phyloP scores from a whole-genome alignment of 805 yeast species.

The Ogataea salicorniae region DNA sequence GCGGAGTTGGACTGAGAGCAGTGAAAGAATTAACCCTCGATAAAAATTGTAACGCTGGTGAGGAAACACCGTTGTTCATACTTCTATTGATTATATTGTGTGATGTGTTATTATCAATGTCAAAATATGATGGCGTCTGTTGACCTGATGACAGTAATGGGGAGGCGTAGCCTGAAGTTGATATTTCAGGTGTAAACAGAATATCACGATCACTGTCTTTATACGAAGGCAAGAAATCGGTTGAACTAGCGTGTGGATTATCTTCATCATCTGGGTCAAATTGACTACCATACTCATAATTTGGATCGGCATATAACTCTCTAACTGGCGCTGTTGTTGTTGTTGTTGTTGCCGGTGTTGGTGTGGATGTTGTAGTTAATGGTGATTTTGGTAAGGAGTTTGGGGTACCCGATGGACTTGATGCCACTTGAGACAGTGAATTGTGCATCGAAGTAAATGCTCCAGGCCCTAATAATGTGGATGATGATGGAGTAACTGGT shows the following conservation, averaged over 20 bases:
- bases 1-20: constrained; percentile 3
- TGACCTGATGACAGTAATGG: constrained; percentile 9
- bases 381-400: neutral
- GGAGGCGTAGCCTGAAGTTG: constrained; percentile 9
- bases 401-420: neutral
- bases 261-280: constrained; percentile 15
- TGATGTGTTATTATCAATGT: constrained; percentile 1
- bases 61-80: neutral
- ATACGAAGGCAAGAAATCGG: constrained; percentile 22
- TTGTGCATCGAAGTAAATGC: too few relatives aligned
- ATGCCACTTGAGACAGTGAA: neutral
- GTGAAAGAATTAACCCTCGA: constrained; percentile 17
- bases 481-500: too few relatives aligned
- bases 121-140: constrained; percentile 12
- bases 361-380: neutral
- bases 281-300: constrained; percentile 9
- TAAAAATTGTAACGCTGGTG: constrained; percentile 18
- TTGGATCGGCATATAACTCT: constrained; percentile 13
- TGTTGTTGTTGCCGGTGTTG: neutral
- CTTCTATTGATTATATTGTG: neutral
- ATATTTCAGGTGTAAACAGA: constrained; percentile 16
- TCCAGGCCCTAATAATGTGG: too few relatives aligned
- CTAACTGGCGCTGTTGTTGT: neutral
- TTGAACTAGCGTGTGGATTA: constrained; percentile 2
- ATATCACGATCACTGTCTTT: constrained; percentile 18